phyloP scores from a whole-genome alignment of 495 filamentous ascomycete species.

The Aspergillus bertholletiae region DNA sequence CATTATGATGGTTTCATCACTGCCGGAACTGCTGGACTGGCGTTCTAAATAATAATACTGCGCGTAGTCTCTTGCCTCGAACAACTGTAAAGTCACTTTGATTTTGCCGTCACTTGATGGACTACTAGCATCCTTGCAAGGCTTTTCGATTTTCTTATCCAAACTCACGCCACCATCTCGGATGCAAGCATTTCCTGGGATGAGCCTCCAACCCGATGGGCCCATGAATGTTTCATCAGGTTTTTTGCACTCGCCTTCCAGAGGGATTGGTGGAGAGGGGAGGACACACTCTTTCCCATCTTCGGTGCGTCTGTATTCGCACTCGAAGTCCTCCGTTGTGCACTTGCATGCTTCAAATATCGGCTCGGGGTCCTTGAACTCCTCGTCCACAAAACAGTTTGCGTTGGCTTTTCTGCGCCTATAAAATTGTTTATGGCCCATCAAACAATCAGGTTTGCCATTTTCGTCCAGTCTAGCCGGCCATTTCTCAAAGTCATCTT shows the following conservation, averaged over 20 bases:
- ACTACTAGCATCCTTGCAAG: conserved; percentile 47
- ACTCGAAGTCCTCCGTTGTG: conserved; percentile 82
- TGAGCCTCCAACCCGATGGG: conserved; percentile 84
- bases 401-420: conserved; percentile 75
- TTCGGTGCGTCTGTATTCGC: conserved; percentile 76
- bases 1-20: conserved; percentile 84
- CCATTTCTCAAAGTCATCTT: conserved; percentile 84
- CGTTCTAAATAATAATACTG: conserved; percentile 82
- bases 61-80: conserved; percentile 51
- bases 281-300: conserved; percentile 63
- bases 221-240: conserved; percentile 69
- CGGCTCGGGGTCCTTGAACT: conserved; percentile 70
- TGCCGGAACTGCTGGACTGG: conserved; percentile 54
- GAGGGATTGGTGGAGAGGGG: conserved; percentile 44
- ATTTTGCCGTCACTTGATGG: conserved; percentile 60
- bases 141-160: conserved; percentile 41
- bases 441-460: conserved; percentile 78
- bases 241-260: conserved; percentile 63
- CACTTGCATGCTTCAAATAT: conserved; percentile 72
- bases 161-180: conserved; percentile 45
- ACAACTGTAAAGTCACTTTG: conserved; percentile 47
- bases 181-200: conserved; percentile 85
- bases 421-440: conserved; percentile 90
- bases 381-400: conserved; percentile 82
- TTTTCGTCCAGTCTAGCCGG: conserved; percentile 75